Percentiles rank a stretch among this genome's conserved stretches.
Evolutionary conservation across 805 yeast species (phyloP).

Genomic region (Lipomyces oligophaga): DNA sequence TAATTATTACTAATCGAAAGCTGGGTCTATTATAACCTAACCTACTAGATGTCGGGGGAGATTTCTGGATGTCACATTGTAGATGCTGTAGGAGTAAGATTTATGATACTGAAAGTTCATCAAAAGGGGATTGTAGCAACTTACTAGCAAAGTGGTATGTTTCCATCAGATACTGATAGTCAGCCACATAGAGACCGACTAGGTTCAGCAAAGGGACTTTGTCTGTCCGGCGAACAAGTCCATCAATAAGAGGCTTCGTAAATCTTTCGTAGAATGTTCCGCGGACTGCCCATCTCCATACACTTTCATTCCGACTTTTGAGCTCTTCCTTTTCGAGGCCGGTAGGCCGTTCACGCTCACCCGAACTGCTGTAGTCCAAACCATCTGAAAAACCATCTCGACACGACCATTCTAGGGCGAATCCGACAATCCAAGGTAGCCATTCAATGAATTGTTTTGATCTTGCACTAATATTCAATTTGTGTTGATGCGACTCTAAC

Average conservation of each 20-base stretch:
- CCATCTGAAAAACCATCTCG: constrained; percentile 31
- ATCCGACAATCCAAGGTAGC: constrained; percentile 43
- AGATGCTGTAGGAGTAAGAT: too few species aligned
- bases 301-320: constrained; percentile 31
- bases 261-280: constrained; percentile 39
- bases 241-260: constrained; percentile 35
- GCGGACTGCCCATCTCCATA: constrained; percentile 43
- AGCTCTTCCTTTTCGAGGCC: constrained; percentile 37
- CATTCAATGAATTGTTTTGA: constrained; percentile 31
- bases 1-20: too few species aligned
- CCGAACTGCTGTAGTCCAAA: constrained; percentile 23
- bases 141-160: constrained; percentile 38
- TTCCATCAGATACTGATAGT: constrained; percentile 41
- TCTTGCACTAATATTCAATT: neutral
- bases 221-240: constrained; percentile 31
- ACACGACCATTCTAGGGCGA: constrained; percentile 36
- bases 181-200: constrained; percentile 37
- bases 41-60: too few species aligned
- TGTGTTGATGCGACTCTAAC: neutral
- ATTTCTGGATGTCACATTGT: too few species aligned
- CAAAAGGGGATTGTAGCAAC: too few species aligned
- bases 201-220: constrained; percentile 37
- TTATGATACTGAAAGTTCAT: too few species aligned
- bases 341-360: constrained; percentile 32
- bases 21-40: too few species aligned